These are phyloP conservation scores for Phytopythium mirpurense DNA, from an alignment of 352 stramenopile genomes.

Conservation along the genomic window DNA sequence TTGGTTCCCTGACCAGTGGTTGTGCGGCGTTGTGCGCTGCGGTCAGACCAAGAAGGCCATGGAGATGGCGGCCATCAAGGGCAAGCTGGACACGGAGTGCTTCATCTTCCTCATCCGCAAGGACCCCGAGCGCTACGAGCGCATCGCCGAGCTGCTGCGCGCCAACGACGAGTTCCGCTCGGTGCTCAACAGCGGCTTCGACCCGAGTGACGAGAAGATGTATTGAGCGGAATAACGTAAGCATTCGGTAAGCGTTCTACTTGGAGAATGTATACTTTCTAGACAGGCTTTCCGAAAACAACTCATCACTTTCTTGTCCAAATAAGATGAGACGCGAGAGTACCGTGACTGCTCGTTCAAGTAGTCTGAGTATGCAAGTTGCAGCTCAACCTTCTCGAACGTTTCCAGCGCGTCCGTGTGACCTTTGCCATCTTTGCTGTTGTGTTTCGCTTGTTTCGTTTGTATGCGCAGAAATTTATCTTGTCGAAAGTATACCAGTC, in stretches of 20 bases:
- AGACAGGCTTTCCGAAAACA: too few species aligned
- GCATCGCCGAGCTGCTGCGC: constrained; percentile 73
- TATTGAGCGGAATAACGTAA: constrained; percentile 31
- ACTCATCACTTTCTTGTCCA: too few species aligned
- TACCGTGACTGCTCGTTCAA: background rate
- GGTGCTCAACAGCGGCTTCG: constrained; percentile 85
- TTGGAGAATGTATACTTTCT: background rate
- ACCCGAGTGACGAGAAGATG: constrained; percentile 86
- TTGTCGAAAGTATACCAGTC: background rate
- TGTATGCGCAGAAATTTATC: too few species aligned
- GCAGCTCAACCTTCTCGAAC: background rate
- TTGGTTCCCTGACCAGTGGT: too few species aligned
- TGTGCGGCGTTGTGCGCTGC: too few species aligned
- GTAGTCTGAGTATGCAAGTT: background rate
- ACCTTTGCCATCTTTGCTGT: too few species aligned
- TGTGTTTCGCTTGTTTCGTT: constrained; percentile 4
- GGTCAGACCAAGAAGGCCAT: constrained; percentile 83
- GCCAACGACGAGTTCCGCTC: constrained; percentile 84
- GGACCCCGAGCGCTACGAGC: constrained; percentile 74
- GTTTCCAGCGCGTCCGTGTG: background rate
- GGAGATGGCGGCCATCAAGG: constrained; percentile 75
- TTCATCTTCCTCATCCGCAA: constrained; percentile 89
- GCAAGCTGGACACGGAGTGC: constrained; percentile 84
- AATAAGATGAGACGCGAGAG: background rate
- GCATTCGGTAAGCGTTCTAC: background rate